phyloP scores from a whole-genome alignment of 352 stramenopile species.

The Globisporangium radiosum region DNA sequence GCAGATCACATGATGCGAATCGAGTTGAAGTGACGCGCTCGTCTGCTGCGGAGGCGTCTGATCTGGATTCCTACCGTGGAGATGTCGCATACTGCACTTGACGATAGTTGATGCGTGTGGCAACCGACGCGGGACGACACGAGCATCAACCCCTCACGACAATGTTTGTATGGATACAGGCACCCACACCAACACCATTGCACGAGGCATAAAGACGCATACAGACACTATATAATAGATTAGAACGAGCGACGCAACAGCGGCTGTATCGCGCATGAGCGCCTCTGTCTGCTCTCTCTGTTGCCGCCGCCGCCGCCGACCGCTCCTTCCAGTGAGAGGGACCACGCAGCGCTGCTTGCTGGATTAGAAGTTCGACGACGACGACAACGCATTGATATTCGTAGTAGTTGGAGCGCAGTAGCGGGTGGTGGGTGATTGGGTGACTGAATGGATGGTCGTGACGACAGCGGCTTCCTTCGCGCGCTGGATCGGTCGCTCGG shows the following conservation, averaged over 20 bases:
- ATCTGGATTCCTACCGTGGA: too few relatives aligned
- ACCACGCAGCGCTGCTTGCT: conserved; percentile 8
- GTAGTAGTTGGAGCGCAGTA: not conserved
- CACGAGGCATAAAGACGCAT: not conserved
- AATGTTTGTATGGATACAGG: too few relatives aligned
- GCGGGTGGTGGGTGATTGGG: not conserved
- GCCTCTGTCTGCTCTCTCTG: not conserved
- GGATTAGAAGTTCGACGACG: conserved; percentile 7
- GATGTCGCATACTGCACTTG: too few relatives aligned
- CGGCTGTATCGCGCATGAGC: not conserved
- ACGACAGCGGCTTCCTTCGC: conserved; percentile 8
- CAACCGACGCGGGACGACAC: too few relatives aligned
- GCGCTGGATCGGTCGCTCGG: conserved; percentile 3
- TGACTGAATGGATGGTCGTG: not conserved
- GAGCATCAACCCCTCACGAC: too few relatives aligned
- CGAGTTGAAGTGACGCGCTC: too few relatives aligned
- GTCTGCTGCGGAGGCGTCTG: too few relatives aligned
- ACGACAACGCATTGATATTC: conserved; percentile 3
- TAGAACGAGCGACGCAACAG: conserved; percentile 5
- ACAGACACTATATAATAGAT: conserved; percentile 8
- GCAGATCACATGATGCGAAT: too few relatives aligned
- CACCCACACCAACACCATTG: too few relatives aligned
- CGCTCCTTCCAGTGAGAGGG: conserved; percentile 19
- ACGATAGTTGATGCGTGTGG: too few relatives aligned
- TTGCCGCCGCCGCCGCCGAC: not conserved